Conservation (phyloP, 73 alveolate species). For the Paramecium pentaurelia region DNA sequence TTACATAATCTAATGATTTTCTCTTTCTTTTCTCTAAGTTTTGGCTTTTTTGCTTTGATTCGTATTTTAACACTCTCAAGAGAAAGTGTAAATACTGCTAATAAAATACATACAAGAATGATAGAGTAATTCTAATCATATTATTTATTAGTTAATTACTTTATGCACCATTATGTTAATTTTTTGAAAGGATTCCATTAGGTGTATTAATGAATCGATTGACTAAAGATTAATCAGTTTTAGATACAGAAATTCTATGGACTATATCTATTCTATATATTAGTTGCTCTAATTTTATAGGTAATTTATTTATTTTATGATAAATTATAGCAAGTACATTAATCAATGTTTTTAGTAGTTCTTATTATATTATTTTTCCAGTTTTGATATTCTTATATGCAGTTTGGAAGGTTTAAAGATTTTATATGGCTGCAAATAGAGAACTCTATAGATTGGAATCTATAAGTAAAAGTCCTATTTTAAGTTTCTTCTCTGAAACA, state of each 20-base stretch:
- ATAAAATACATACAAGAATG: constrained; percentile 67
- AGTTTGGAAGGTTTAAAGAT: neutral
- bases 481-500: constrained; percentile 76
- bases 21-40: neutral
- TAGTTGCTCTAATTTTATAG: constrained; percentile 82
- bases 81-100: constrained; percentile 8
- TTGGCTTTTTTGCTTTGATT: constrained; percentile 46
- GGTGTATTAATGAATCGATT: constrained; percentile 94
- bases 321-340: neutral
- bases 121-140: constrained; percentile 63
- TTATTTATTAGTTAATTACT: constrained; percentile 60
- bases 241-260: constrained; percentile 53
- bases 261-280: constrained; percentile 1
- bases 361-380: constrained; percentile 34
- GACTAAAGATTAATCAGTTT: constrained; percentile 76
- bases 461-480: constrained; percentile 78
- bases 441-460: constrained; percentile 82
- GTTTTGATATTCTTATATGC: constrained; percentile 14
- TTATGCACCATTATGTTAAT: constrained; percentile 90
- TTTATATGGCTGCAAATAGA: constrained; percentile 77
- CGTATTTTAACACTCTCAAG: neutral
- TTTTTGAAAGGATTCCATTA: constrained; percentile 93
- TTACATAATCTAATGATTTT: neutral
- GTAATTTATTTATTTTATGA: neutral
- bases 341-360: constrained; percentile 39